These are phyloP conservation scores for Thalassiosira sp. DNA, from an alignment of 352 stramenopile species.

Conservation along the genomic window DNA sequence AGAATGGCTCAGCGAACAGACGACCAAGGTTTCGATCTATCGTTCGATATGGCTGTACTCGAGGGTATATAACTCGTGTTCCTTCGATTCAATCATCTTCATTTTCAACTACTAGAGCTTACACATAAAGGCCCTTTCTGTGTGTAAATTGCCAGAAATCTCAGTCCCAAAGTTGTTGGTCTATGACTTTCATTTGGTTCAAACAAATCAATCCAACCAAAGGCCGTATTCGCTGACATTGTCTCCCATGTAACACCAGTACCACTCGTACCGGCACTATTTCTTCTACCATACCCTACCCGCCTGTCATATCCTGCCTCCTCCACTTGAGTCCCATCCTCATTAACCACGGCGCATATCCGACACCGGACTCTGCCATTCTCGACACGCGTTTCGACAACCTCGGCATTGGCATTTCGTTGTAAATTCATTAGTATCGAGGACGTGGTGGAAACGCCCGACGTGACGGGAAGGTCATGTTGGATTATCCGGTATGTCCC, in stretches of 20 bases:
- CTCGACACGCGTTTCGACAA: conserved; percentile 45
- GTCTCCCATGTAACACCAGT: neutral
- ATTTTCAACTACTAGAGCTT: too few relatives aligned
- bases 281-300: neutral
- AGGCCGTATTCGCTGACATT: too few relatives aligned
- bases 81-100: too few relatives aligned
- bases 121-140: too few relatives aligned
- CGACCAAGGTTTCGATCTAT: too few relatives aligned
- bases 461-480: conserved; percentile 19
- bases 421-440: conserved; percentile 29
- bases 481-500: conserved; percentile 40
- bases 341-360: conserved; percentile 26
- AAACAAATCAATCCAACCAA: conserved; percentile 56
- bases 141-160: too few relatives aligned
- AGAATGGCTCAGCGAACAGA: too few relatives aligned
- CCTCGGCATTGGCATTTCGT: conserved; percentile 27
- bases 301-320: conserved; percentile 1
- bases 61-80: too few relatives aligned
- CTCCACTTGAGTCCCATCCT: conserved; percentile 10
- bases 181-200: conserved; percentile 33
- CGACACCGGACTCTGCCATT: conserved; percentile 37
- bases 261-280: neutral
- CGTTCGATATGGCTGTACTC: too few relatives aligned
- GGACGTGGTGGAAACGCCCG: conserved; percentile 23
- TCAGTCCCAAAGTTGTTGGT: too few relatives aligned